A percentile compares a stretch with the other conserved stretches of the same genome.
Evolutionary conservation across 2,329 filamentous ascomycete species (phyloP).

Genomic region (Trichophyton simii): DNA sequence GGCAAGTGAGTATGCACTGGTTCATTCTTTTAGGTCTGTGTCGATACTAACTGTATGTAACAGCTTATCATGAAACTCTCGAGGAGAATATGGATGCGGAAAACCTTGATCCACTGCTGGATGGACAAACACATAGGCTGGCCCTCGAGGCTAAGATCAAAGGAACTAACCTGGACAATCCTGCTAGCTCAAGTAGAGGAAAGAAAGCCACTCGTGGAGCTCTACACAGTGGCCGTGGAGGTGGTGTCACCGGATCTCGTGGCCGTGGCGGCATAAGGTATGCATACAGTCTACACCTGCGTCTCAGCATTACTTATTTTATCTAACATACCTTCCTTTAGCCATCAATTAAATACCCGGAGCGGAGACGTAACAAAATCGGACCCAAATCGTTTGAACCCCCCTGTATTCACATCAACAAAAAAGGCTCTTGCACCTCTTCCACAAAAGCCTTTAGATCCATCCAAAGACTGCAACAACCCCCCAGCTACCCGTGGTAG

Average conservation of each 20-base stretch:
- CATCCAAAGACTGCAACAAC: constrained; percentile 9
- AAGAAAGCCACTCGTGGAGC: not conserved
- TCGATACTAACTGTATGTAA: not conserved
- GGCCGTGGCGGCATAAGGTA: constrained; percentile 9
- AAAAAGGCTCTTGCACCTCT: not conserved
- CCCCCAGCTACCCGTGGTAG: not conserved
- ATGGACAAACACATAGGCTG: constrained; percentile 29
- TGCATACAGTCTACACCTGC: not conserved
- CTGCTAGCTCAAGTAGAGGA: not conserved
- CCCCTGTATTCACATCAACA: not conserved
- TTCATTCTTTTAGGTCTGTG: not conserved
- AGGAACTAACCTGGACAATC: not conserved
- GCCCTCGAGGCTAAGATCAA: not conserved
- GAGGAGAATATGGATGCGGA: constrained; percentile 22
- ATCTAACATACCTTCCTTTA: not conserved
- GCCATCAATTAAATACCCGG: not conserved
- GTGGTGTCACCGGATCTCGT: constrained; percentile 18
- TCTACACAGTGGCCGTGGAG: constrained; percentile 15
- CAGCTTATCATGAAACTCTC: constrained; percentile 14
- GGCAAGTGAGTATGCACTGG: constrained; percentile 21
- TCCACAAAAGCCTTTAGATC: constrained; percentile 3
- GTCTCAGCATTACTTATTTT: not conserved
- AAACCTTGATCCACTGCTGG: constrained; percentile 21
- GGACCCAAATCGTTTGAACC: not conserved
- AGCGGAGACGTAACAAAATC: not conserved